A percentile compares a stretch with the other conserved stretches of the same genome.
These are phyloP conservation scores for Agaricus sinodeliciosus DNA, from an alignment of 768 basidiomycete species.

Conservation along the genomic window DNA sequence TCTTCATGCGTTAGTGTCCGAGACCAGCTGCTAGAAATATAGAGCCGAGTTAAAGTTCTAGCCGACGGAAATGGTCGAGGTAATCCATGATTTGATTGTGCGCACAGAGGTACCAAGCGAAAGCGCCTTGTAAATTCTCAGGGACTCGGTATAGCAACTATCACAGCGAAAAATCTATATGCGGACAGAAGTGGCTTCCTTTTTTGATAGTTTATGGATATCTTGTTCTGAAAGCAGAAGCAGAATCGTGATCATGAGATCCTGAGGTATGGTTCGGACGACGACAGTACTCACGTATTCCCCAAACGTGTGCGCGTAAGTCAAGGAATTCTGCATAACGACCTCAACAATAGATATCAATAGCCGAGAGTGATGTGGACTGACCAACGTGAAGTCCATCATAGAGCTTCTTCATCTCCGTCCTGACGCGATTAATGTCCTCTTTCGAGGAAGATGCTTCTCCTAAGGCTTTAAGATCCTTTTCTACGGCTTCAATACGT, in stretches of 20 bases:
- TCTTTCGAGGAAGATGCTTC: slow-evolving; percentile 69
- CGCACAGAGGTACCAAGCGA: neutral
- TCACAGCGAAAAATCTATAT: slow-evolving; percentile 24
- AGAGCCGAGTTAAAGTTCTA: neutral
- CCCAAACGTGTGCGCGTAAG: slow-evolving; percentile 77
- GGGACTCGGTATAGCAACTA: slow-evolving; percentile 5
- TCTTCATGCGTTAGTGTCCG: neutral
- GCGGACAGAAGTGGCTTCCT: slow-evolving; percentile 54
- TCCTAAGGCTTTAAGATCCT: slow-evolving; percentile 73
- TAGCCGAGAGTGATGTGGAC: slow-evolving; percentile 15
- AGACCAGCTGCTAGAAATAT: neutral
- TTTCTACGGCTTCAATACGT: slow-evolving; percentile 83
- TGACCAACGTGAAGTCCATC: slow-evolving; percentile 76
- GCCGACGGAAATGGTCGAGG: neutral
- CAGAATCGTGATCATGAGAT: no score
- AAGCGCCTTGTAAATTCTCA: slow-evolving; percentile 1
- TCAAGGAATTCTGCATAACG: slow-evolving; percentile 64
- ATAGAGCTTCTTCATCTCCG: slow-evolving; percentile 83
- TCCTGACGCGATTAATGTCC: slow-evolving; percentile 66
- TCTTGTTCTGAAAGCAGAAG: slow-evolving; percentile 60
- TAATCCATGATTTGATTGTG: neutral
- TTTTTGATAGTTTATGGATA: slow-evolving; percentile 65
- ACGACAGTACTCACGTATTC: slow-evolving; percentile 56
- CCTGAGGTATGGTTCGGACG: no score
- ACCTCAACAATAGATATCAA: neutral